Evolutionary conservation across 495 filamentous ascomycete genomes (phyloP).

Genomic region (Trypethelium eluteriae): DNA sequence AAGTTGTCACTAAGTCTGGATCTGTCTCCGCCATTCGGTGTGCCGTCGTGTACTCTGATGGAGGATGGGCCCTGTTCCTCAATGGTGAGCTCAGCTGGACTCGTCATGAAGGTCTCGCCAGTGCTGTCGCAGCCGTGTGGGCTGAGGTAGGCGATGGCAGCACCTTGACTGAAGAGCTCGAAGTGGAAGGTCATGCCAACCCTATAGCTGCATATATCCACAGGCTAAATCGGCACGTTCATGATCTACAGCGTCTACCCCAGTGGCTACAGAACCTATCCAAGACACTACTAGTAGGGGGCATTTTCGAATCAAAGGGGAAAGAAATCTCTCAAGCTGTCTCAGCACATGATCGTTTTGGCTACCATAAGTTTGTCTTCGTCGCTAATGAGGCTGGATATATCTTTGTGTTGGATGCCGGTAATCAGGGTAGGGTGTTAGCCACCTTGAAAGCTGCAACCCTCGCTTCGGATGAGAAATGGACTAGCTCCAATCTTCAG

Average conservation of each 20-base stretch:
- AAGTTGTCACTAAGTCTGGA: conserved; percentile 62
- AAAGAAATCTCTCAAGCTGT: conserved; percentile 42
- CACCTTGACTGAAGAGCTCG: conserved; percentile 67
- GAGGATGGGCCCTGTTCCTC: conserved; percentile 76
- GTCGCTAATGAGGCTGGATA: conserved; percentile 74
- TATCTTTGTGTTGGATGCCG: conserved; percentile 69
- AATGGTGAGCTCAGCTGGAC: conserved; percentile 77
- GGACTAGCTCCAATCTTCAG: conserved; percentile 39
- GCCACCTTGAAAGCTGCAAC: conserved; percentile 45
- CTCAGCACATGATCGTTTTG: conserved; percentile 68
- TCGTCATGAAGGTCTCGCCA: conserved; percentile 71
- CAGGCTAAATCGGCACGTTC: conserved; percentile 70
- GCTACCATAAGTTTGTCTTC: conserved; percentile 73
- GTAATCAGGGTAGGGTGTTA: conserved; percentile 38
- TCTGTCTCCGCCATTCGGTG: conserved; percentile 68
- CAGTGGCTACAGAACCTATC: conserved; percentile 48
- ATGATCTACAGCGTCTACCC: conserved; percentile 73
- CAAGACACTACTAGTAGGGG: conserved; percentile 49
- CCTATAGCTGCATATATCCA: conserved; percentile 75
- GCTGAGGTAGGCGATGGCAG: conserved; percentile 61
- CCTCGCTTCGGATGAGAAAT: conserved; percentile 45
- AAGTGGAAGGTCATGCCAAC: conserved; percentile 78
- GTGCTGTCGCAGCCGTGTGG: conserved; percentile 67
- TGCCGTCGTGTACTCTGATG: conserved; percentile 56
- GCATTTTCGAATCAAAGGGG: conserved; percentile 49